Evolutionary conservation across 306 rosid genomes (phyloP).

Genomic region (Betula pendula): DNA sequence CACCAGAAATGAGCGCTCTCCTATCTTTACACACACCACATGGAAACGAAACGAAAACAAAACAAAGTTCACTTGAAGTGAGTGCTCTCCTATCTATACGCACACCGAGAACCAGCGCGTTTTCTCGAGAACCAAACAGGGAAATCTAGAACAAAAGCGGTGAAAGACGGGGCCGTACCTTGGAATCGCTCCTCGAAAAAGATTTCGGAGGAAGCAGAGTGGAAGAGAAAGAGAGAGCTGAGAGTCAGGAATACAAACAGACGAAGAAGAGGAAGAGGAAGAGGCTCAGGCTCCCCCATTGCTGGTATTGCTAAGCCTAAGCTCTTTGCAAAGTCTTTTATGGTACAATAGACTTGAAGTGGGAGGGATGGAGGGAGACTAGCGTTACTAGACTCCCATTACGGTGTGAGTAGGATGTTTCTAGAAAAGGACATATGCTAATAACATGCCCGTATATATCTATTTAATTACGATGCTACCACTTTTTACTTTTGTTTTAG

Average conservation of each 20-base stretch:
- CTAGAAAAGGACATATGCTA: neutral
- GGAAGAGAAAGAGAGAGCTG: conserved; percentile 17
- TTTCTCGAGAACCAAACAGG: neutral
- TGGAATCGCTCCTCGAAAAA: conserved; percentile 61
- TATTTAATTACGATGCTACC: too few relatives aligned
- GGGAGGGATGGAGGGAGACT: neutral
- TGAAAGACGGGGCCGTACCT: conserved; percentile 30
- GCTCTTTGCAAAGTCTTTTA: neutral
- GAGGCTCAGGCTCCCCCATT: neutral
- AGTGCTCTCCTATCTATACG: neutral
- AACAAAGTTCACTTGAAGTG: neutral
- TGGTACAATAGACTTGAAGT: neutral
- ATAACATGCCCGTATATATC: too few relatives aligned
- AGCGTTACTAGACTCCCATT: too few relatives aligned
- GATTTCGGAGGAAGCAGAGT: conserved; percentile 41
- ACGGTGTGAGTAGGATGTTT: neutral
- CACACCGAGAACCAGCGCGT: too few relatives aligned
- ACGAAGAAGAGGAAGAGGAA: conserved; percentile 1
- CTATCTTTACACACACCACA: too few relatives aligned
- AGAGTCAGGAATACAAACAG: conserved; percentile 22
- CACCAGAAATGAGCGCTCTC: neutral
- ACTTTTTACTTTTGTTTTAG: too few relatives aligned
- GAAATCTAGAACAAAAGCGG: neutral
- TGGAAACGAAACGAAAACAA: too few relatives aligned
- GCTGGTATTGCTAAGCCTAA: neutral